phyloP scores from a whole-genome alignment of 2,329 filamentous ascomycete genomes.

The Colletotrichum agaves region DNA sequence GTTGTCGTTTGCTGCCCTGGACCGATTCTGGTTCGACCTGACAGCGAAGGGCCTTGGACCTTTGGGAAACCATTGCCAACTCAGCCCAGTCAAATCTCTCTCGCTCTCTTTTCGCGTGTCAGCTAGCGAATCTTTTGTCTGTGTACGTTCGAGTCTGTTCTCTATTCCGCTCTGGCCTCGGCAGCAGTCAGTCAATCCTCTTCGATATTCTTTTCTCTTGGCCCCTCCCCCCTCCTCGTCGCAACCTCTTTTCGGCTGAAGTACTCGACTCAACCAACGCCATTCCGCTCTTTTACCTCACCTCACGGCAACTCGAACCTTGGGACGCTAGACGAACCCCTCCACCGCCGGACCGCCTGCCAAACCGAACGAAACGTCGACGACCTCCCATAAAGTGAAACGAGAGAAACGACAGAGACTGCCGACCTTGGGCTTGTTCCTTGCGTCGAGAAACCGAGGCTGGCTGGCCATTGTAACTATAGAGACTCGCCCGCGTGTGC shows the following conservation, averaged over 20 bases:
- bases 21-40: background rate
- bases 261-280: constrained; percentile 1
- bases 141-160: background rate
- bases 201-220: background rate
- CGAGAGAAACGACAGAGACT: constrained; percentile 17
- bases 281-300: constrained; percentile 27
- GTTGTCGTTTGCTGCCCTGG: constrained; percentile 14
- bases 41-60: constrained; percentile 27
- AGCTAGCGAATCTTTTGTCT: constrained; percentile 3
- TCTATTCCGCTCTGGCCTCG: background rate
- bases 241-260: constrained; percentile 1
- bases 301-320: background rate
- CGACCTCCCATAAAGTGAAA: constrained; percentile 9
- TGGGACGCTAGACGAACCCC: constrained; percentile 19
- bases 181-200: background rate
- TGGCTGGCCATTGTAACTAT: background rate
- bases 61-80: background rate
- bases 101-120: constrained; percentile 1
- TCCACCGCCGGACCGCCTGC: constrained; percentile 21
- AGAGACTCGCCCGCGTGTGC: background rate
- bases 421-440: background rate
- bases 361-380: constrained; percentile 11
- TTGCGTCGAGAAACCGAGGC: background rate
- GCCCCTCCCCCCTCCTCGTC: background rate
- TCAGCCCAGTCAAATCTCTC: constrained; percentile 10